These are phyloP conservation scores for Echinosophora koreensis DNA, from an alignment of 306 rosid species.

Conservation along the genomic window DNA sequence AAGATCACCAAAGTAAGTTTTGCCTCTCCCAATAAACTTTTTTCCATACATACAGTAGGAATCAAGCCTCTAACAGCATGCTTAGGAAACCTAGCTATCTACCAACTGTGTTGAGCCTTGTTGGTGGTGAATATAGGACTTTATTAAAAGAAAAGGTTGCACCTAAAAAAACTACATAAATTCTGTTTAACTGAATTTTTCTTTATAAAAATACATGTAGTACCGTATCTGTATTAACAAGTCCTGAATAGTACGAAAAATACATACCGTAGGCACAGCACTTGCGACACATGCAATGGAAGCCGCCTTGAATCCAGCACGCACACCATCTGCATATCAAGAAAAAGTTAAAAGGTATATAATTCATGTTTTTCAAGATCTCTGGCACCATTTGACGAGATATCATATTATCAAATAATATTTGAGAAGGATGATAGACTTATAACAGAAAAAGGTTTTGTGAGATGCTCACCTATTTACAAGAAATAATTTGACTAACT, in stretches of 20 bases:
- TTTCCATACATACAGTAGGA: too few species aligned
- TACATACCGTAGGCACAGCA: constrained; percentile 82
- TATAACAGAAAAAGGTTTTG: too few species aligned
- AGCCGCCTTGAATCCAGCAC: constrained; percentile 84
- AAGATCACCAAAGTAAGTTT: too few species aligned
- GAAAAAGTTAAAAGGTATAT: constrained; percentile 34
- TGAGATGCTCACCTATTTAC: too few species aligned
- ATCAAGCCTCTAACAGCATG: too few species aligned
- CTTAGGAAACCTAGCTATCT: too few species aligned
- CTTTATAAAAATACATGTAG: not conserved
- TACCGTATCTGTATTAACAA: not conserved
- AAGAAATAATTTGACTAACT: too few species aligned
- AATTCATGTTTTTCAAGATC: constrained; percentile 10
- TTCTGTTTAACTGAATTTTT: constrained; percentile 15
- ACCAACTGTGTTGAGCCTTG: too few species aligned
- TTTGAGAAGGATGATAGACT: too few species aligned
- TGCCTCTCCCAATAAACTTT: too few species aligned
- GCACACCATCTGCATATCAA: constrained; percentile 79
- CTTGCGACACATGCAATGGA: constrained; percentile 59
- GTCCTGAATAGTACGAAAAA: constrained; percentile 3
- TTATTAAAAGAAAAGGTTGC: constrained; percentile 1
- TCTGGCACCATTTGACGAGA: not conserved
- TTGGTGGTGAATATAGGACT: not conserved
- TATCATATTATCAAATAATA: not conserved
- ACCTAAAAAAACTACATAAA: not conserved